Evolutionary conservation across 352 stramenopile genomes (phyloP), one percentile per base, ranked within the genome.

Genomic region (Phytophthora hibernalis): DNA sequence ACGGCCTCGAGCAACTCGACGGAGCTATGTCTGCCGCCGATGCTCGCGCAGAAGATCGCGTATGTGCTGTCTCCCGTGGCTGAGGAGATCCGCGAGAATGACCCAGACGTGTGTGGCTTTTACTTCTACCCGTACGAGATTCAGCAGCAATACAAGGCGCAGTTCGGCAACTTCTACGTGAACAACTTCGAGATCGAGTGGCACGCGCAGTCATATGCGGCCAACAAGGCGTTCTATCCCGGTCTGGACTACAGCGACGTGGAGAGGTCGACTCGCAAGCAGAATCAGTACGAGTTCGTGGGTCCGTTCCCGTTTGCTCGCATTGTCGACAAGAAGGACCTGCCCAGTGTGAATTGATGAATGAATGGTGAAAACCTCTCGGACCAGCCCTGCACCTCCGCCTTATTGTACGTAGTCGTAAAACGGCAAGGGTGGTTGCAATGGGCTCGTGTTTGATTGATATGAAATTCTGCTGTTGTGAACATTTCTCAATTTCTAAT

Each of bases 71-170:
- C 75, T 22, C 83, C 83, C 0, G 68, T 89, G 26, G 71, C 77
- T 2, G 75, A 80, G 22, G 83, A 90, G 52, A 54, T 82, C 15
- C 66, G 75, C 28, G 56, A 74, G 61, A 89, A 92, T 61, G 81
- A 90, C 67, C 76, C 76, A 31, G 80, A 92, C 45, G 73, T 86
- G 44, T 92, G 81, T 48, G 83, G 83, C 44, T 88, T 85, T 63
- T 92, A 92, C 73, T 86, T 90, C 33, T 87, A 90, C 67, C 83
- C 82, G 56, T 92, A 90, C 65, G 83, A 89, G 47, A 73, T 89
- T 52, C 69, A 77, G 53, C 78, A 81, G 62, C 68, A 80, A 59
- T 88, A 90, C 64, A 73, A 74, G 58, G 64, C 57, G 52, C 68
- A 79, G 47, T 89, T 92, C 44, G 74, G 79, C 52, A 79, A 81